Percentiles rank a stretch among this genome's conserved stretches.
These are phyloP conservation scores for Saturnispora sanitii DNA, from an alignment of 805 yeast species.

Conservation along the genomic window DNA sequence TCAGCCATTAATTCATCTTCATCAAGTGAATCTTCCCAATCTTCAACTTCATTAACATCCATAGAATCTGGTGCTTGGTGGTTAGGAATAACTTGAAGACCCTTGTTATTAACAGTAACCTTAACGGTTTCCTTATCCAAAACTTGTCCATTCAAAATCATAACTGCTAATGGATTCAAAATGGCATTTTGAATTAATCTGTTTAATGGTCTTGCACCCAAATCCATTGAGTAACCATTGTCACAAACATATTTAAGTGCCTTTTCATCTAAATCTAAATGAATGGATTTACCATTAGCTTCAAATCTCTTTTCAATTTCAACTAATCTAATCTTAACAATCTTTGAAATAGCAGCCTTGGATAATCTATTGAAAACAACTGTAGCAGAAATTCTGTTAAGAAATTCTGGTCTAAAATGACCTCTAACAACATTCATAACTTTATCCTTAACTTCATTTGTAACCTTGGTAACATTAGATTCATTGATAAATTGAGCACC, in stretches of 20 bases:
- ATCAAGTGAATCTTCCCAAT: slow-evolving; percentile 53
- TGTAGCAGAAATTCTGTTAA: slow-evolving; percentile 90
- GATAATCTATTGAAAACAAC: slow-evolving; percentile 90
- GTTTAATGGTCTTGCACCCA: slow-evolving; percentile 96
- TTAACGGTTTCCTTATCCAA: slow-evolving; percentile 79
- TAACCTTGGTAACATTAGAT: slow-evolving; percentile 50
- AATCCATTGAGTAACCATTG: slow-evolving; percentile 82
- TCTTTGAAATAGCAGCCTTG: slow-evolving; percentile 83
- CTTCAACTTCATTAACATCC: slow-evolving; percentile 48
- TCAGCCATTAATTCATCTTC: slow-evolving; percentile 33
- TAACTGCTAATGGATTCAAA: slow-evolving; percentile 81
- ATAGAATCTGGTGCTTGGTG: slow-evolving; percentile 53
- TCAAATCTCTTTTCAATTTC: slow-evolving; percentile 85
- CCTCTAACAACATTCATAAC: slow-evolving; percentile 78
- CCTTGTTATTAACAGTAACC: slow-evolving; percentile 48
- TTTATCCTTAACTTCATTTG: slow-evolving; percentile 55
- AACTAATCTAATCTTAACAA: slow-evolving; percentile 71
- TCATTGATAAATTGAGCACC: slow-evolving; percentile 86
- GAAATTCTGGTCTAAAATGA: slow-evolving; percentile 95
- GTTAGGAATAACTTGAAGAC: slow-evolving; percentile 76
- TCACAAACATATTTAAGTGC: slow-evolving; percentile 77
- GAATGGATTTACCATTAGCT: slow-evolving; percentile 69
- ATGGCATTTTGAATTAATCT: slow-evolving; percentile 84
- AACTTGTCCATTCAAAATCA: slow-evolving; percentile 78
- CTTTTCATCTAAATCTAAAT: slow-evolving; percentile 58